Evolutionary conservation across 2,329 filamentous ascomycete genomes (phyloP), one percentile per base, ranked within the genome.

Genomic region (Alternaria longipes): DNA sequence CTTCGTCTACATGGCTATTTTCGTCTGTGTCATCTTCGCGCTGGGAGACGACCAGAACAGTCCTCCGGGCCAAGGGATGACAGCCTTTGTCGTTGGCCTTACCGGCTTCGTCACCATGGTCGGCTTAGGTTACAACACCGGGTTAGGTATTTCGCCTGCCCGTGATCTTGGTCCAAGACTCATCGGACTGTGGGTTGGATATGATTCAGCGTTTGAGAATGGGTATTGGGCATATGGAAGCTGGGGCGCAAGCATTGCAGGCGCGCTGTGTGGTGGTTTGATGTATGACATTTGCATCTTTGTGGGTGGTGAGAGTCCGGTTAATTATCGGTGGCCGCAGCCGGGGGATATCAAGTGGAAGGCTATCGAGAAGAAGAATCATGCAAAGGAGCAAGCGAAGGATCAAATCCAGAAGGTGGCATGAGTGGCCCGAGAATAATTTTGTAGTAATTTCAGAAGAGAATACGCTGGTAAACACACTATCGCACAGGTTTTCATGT

Each of bases 111-210:
- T 73, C 26, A 67, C 72, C 28, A 71, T 68, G 64, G 64, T 75
- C 3, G 65, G 69, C 0, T 57, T 74, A 8, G 71, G 71, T 8
- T 74, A 73, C 60, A 74, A 74, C 42, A 73, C 69, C 5, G 74
- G 74, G 34, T 64, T 73, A 7, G 75, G 89, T 11, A 90, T 92
- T 63, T 91, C 91, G 67, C 78, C 90, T 42, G 90, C 89, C 22
- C 85, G 90, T 74, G 90, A 92, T 68, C 89, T 92, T 70, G 89
- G 89, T 0, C 90, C 90, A 2, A 82, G 90, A n/a, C 79, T 92
- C 26, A 85, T 90, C 60, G 85, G 86, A 1, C 90, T 88, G 71
- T 86, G 88, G 76, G 74, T 91, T 53, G 90, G 90, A 1, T 92
- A 92, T 71, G 87, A 87, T 1, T 77, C 87, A 53, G 68, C 73